A percentile compares a stretch with the other conserved stretches of the same genome.
Conservation (phyloP, 352 stramenopile genomes). For the Pythium coloratum region DNA sequence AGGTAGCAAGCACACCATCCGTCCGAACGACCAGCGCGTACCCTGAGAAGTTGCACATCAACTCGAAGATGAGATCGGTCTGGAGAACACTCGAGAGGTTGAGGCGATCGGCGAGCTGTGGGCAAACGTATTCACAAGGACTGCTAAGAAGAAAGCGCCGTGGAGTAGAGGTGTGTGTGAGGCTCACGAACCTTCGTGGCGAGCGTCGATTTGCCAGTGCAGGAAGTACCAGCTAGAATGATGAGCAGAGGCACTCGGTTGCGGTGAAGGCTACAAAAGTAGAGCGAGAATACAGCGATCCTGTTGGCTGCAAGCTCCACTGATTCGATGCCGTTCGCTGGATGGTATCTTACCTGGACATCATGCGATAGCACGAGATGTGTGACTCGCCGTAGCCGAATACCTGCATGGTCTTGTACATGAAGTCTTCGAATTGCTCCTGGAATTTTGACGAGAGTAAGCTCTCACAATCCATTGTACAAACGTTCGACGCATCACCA, state of each 20-base stretch:
- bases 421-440: constrained; percentile 89
- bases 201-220: constrained; percentile 84
- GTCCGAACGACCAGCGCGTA: constrained; percentile 22
- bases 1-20: not conserved
- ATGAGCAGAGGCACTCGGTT: constrained; percentile 85
- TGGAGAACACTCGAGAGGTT: constrained; percentile 88
- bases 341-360: constrained; percentile 58
- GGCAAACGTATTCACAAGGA: not conserved
- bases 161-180: not conserved
- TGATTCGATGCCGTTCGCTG: not conserved
- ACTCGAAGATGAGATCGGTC: constrained; percentile 86
- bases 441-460: constrained; percentile 9
- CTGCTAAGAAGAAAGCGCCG: not conserved
- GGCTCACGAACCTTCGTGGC: constrained; percentile 70
- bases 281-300: not conserved
- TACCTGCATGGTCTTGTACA: constrained; percentile 90
- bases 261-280: constrained; percentile 66
- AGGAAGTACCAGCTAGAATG: constrained; percentile 79
- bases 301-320: not conserved
- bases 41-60: constrained; percentile 91
- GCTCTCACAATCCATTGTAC: no score
- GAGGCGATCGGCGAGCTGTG: constrained; percentile 76
- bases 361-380: constrained; percentile 87
- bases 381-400: constrained; percentile 86
- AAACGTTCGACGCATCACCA: no score